phyloP scores from a whole-genome alignment of 805 yeast species.

The Suhomyces kilbournensis region DNA sequence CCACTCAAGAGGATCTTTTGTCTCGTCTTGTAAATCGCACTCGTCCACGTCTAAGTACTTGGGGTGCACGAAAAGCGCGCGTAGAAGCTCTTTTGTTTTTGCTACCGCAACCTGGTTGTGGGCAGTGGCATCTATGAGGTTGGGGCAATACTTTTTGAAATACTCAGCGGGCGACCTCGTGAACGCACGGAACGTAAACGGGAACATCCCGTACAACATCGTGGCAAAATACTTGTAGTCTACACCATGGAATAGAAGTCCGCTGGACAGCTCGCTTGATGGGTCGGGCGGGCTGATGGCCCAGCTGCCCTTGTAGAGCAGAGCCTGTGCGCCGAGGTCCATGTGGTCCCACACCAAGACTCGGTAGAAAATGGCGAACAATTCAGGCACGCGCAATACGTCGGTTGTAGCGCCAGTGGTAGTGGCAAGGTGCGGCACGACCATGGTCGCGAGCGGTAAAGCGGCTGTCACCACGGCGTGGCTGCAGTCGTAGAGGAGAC shows the following conservation, averaged over 20 bases:
- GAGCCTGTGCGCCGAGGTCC: background rate
- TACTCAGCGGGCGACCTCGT: conserved; percentile 18
- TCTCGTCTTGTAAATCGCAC: conserved; percentile 21
- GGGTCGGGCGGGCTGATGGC: background rate
- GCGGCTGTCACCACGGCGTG: conserved; percentile 39
- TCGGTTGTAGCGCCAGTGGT: conserved; percentile 14
- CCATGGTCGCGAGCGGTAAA: conserved; percentile 28
- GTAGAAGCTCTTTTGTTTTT: conserved; percentile 23
- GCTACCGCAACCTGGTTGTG: background rate
- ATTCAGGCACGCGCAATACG: conserved; percentile 31
- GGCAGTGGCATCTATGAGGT: conserved; percentile 1
- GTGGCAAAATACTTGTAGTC: conserved; percentile 37
- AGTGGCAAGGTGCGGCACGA: conserved; percentile 40
- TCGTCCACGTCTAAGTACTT: conserved; percentile 33
- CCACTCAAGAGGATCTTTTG: conserved; percentile 20
- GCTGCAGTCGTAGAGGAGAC: conserved; percentile 40
- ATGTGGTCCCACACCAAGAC: conserved; percentile 25
- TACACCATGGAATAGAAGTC: background rate
- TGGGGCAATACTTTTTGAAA: background rate
- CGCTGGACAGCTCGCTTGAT: background rate
- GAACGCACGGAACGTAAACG: conserved; percentile 46
- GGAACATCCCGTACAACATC: conserved; percentile 56
- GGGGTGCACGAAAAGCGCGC: conserved; percentile 47
- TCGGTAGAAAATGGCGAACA: conserved; percentile 46
- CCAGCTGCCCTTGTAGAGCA: background rate